Conservation (phyloP, 1,284 basidiomycete genomes). For the Leccinum brunneo-olivaceum region DNA sequence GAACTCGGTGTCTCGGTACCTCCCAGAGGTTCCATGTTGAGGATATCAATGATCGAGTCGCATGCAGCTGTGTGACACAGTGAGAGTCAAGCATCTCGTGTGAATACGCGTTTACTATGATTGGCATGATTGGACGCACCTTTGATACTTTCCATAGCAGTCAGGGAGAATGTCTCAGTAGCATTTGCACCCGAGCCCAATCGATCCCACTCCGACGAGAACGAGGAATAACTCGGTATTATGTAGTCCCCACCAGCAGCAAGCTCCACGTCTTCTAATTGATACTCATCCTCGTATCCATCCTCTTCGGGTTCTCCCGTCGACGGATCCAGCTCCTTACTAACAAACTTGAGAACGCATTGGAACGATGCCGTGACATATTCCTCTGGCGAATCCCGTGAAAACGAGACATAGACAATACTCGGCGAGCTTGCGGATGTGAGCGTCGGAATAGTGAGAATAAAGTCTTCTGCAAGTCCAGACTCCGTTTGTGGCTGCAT, state of each 20-base stretch:
- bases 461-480: conserved; percentile 89
- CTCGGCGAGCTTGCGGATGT: conserved; percentile 68
- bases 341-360: conserved; percentile 93
- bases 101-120: conserved; percentile 9
- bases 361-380: conserved; percentile 85
- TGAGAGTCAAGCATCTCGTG: conserved; percentile 10
- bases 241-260: conserved; percentile 91
- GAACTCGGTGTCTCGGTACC: conserved; percentile 80
- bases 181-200: conserved; percentile 67
- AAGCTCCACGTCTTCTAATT: conserved; percentile 92
- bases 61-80: conserved; percentile 63
- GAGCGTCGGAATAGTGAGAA: conserved; percentile 77
- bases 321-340: conserved; percentile 94
- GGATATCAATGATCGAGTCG: conserved; percentile 87
- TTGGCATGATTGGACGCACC: conserved; percentile 43
- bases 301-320: conserved; percentile 98
- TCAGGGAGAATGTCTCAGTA: conserved; percentile 93
- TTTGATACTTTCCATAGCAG: conserved; percentile 90
- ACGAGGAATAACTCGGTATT: conserved; percentile 86
- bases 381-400: conserved; percentile 68
- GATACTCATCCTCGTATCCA: conserved; percentile 98
- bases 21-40: conserved; percentile 95
- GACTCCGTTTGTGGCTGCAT: conserved; percentile 78
- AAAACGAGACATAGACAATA: conserved; percentile 91
- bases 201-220: conserved; percentile 93